These are phyloP conservation scores for Vaccinium corymbosum DNA, from an alignment of 148 eudicot species.

Conservation along the genomic window DNA sequence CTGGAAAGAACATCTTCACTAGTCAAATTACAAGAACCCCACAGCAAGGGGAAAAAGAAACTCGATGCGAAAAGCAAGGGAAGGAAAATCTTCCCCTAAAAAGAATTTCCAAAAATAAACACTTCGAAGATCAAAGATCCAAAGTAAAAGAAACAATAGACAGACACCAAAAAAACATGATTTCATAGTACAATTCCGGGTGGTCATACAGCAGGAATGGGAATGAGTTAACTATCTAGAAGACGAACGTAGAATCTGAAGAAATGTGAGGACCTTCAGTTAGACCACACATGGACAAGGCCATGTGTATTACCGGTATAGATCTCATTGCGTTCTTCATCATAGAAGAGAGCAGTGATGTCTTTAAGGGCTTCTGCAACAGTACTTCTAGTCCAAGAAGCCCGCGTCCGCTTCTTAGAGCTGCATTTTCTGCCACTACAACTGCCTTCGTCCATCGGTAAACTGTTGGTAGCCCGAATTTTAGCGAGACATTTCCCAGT, in stretches of 20 bases:
- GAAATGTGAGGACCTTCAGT: constrained; percentile 33
- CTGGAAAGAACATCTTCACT: background rate
- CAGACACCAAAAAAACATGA: background rate
- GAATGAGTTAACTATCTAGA: constrained; percentile 8
- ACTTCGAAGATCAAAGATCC: background rate
- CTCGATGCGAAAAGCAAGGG: too few relatives aligned
- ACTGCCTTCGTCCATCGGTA: constrained; percentile 36
- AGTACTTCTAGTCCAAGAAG: constrained; percentile 51
- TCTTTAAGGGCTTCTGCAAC: constrained; percentile 90
- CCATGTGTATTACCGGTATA: constrained; percentile 90
- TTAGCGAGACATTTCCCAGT: constrained; percentile 97
- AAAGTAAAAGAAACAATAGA: background rate
- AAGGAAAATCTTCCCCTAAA: background rate
- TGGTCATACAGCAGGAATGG: background rate
- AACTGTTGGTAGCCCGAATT: constrained; percentile 58
- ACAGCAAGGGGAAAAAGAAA: background rate
- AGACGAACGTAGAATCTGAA: background rate
- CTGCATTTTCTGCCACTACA: constrained; percentile 38
- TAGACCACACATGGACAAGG: constrained; percentile 97
- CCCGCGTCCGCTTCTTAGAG: constrained; percentile 50
- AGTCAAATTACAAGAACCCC: background rate
- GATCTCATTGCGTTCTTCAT: constrained; percentile 95
- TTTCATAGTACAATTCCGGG: constrained; percentile 11
- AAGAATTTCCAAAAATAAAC: background rate
- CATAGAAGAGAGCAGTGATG: constrained; percentile 88